These are phyloP conservation scores for Aquilaria sinensis DNA, from an alignment of 345 rosid species.

Conservation along the genomic window DNA sequence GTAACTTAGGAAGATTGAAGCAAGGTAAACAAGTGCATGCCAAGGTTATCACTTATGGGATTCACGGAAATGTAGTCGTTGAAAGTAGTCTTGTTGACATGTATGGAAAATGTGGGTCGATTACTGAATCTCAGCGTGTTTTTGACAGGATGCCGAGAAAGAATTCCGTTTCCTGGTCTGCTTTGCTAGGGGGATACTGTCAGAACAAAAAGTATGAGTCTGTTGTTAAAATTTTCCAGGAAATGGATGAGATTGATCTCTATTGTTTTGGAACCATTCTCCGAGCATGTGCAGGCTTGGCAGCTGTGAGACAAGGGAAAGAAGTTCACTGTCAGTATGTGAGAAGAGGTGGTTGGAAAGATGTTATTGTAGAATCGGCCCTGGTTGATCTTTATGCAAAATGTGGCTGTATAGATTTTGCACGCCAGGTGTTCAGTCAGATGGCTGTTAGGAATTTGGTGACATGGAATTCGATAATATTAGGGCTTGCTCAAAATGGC, in stretches of 20 bases:
- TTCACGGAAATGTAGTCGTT: constrained; percentile 49
- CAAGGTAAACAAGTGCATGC: constrained; percentile 85
- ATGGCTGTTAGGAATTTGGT: constrained; percentile 58
- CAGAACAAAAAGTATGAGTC: constrained; percentile 55
- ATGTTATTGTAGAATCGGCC: constrained; percentile 83
- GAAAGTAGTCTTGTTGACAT: constrained; percentile 89
- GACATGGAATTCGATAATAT: constrained; percentile 84
- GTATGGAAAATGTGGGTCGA: constrained; percentile 81
- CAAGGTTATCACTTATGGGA: constrained; percentile 44
- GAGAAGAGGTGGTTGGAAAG: constrained; percentile 61
- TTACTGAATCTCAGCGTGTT: constrained; percentile 46
- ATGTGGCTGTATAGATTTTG: constrained; percentile 69
- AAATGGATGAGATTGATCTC: constrained; percentile 47
- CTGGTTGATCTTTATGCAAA: constrained; percentile 86
- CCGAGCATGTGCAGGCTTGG: constrained; percentile 82
- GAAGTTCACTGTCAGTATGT: constrained; percentile 88
- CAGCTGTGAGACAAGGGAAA: constrained; percentile 67
- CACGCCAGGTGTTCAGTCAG: constrained; percentile 36
- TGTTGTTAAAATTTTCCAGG: constrained; percentile 57
- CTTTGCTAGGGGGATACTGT: constrained; percentile 78
- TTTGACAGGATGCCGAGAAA: constrained; percentile 61
- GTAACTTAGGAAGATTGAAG: constrained; percentile 54
- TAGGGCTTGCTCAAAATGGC: constrained; percentile 88
- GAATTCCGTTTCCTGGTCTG: constrained; percentile 78
- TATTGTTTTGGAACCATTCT: constrained; percentile 82